These are phyloP conservation scores for Scutellaria minor DNA, from an alignment of 257 asterid species.

Conservation along the genomic window DNA sequence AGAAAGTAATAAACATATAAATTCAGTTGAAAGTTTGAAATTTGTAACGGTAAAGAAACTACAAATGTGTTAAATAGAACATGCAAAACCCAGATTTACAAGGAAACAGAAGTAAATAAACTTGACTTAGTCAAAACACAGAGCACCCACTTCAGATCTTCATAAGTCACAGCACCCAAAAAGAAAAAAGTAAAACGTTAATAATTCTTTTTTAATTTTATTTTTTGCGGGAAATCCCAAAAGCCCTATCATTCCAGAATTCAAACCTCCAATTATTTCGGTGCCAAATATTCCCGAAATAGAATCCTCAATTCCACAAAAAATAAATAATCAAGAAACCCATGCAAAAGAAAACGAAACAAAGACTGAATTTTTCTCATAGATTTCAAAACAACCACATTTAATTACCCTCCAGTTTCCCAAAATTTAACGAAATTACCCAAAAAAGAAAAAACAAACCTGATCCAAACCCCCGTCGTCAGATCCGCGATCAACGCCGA, in stretches of 20 bases:
- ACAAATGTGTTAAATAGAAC: slow-evolving; percentile 14
- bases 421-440: slow-evolving; percentile 23
- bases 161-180: slow-evolving; percentile 47
- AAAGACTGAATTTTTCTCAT: slow-evolving; percentile 4
- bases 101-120: slow-evolving; percentile 27
- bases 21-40: neutral
- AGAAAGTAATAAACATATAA: slow-evolving; percentile 26
- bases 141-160: slow-evolving; percentile 56
- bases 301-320: slow-evolving; percentile 37
- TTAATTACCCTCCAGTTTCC: slow-evolving; percentile 22
- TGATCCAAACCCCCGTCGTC: slow-evolving; percentile 56
- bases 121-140: slow-evolving; percentile 65
- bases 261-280: slow-evolving; percentile 28
- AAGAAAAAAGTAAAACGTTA: slow-evolving; percentile 40
- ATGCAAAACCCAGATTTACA: slow-evolving; percentile 30
- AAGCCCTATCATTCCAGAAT: slow-evolving; percentile 40
- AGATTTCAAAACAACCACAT: slow-evolving; percentile 8
- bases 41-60: slow-evolving; percentile 19
- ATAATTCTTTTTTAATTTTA: slow-evolving; percentile 10
- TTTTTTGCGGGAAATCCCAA: slow-evolving; percentile 74
- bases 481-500: slow-evolving; percentile 73
- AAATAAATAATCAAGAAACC: slow-evolving; percentile 18
- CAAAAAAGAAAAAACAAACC: slow-evolving; percentile 42
- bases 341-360: neutral
- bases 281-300: slow-evolving; percentile 47